Percentiles rank a stretch among this genome's conserved stretches.
Conservation (phyloP, 1,139 yeast genomes). For the Scheffersomyces segobiensis region DNA sequence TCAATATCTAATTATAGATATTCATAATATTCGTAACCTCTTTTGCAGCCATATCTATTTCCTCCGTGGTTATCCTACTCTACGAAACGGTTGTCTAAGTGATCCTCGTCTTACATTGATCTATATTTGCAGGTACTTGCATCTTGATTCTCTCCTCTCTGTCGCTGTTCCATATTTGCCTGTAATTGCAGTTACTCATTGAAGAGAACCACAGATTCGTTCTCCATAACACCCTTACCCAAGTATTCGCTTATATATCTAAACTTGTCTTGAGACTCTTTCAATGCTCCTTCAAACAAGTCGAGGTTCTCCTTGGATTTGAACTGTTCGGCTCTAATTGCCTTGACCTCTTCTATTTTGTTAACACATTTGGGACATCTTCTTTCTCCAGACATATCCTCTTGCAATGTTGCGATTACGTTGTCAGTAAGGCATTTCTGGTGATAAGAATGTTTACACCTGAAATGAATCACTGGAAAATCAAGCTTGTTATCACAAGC, state of each 20-base stretch:
- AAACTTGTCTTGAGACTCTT: slow-evolving; percentile 65
- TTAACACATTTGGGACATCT: slow-evolving; percentile 75
- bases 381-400: slow-evolving; percentile 16
- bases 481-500: slow-evolving; percentile 71
- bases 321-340: slow-evolving; percentile 59
- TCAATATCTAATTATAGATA: too few relatives aligned
- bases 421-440: slow-evolving; percentile 70
- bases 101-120: neutral
- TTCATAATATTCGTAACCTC: too few relatives aligned
- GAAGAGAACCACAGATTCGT: slow-evolving; percentile 23
- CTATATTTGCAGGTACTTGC: neutral
- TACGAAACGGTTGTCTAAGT: too few relatives aligned
- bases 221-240: slow-evolving; percentile 84
- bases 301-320: slow-evolving; percentile 64
- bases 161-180: too few relatives aligned
- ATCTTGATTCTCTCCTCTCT: too few relatives aligned
- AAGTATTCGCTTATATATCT: slow-evolving; percentile 77
- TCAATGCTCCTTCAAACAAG: slow-evolving; percentile 58
- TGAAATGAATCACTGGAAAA: slow-evolving; percentile 80
- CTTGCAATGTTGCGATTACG: slow-evolving; percentile 15
- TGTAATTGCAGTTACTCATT: slow-evolving; percentile 4
- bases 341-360: slow-evolving; percentile 65
- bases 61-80: too few relatives aligned
- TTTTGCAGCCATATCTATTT: too few relatives aligned
- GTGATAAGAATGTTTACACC: slow-evolving; percentile 86